phyloP scores from a whole-genome alignment of 2,329 filamentous ascomycete genomes.

The Penicillium decumbens region DNA sequence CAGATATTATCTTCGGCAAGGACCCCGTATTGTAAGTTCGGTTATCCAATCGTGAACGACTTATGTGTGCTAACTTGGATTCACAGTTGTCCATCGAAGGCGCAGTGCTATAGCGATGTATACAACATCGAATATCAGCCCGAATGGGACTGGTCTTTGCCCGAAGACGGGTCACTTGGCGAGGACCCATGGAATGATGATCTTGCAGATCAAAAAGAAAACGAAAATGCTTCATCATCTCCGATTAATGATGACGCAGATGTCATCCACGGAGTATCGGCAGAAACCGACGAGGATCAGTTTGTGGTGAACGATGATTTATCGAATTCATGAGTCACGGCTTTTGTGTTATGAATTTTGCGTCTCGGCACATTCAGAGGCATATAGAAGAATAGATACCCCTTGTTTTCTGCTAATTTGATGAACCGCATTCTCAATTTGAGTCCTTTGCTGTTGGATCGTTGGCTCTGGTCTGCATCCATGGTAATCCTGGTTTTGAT shows the following conservation, averaged over 20 bases:
- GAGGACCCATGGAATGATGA: background rate
- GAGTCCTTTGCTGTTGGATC: too few species aligned
- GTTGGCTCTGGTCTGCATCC: too few species aligned
- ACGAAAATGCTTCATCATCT: background rate
- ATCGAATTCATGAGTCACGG: background rate
- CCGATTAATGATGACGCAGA: background rate
- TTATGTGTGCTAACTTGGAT: constrained; percentile 3
- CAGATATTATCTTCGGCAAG: constrained; percentile 48
- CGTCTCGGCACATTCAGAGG: background rate
- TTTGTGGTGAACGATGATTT: background rate
- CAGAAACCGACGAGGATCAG: background rate
- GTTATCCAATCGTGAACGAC: background rate
- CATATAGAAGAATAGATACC: constrained; percentile 12
- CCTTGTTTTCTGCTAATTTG: background rate
- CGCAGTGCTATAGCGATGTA: constrained; percentile 26
- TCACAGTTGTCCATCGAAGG: constrained; percentile 26
- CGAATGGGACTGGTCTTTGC: background rate
- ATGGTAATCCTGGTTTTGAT: too few species aligned
- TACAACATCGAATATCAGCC: constrained; percentile 21
- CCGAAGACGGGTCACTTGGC: background rate
- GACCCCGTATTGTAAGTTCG: constrained; percentile 38
- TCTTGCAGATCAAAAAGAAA: background rate
- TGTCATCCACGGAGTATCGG: background rate
- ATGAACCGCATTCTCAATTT: background rate
- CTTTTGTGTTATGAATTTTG: constrained; percentile 1